Conservation (phyloP, 306 rosid genomes). For the Prunus padus region DNA sequence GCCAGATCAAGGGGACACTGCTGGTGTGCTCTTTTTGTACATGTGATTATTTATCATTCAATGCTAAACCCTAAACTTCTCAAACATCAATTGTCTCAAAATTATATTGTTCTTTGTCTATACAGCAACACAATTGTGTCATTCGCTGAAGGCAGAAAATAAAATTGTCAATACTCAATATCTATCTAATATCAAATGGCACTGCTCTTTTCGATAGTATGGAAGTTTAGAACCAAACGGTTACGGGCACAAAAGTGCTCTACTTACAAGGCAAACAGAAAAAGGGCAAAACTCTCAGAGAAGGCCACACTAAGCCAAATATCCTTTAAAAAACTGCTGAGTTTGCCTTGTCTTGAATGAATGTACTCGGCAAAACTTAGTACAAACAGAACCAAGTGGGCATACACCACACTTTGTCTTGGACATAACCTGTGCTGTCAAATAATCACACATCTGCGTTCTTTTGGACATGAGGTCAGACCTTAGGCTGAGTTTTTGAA, state of each 20-base stretch:
- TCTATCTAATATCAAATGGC: neutral
- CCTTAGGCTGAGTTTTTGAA: conserved; percentile 63
- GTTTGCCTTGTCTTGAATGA: neutral
- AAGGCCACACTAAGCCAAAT: neutral
- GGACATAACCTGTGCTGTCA: neutral
- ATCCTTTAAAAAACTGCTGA: neutral
- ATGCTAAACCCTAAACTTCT: neutral
- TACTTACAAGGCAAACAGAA: neutral
- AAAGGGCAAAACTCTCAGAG: neutral
- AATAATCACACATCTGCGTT: neutral
- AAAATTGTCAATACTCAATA: neutral
- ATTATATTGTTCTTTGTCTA: no score
- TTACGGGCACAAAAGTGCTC: neutral
- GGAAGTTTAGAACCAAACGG: neutral
- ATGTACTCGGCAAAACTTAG: no score
- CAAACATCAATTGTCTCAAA: neutral
- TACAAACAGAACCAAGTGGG: neutral
- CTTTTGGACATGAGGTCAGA: neutral
- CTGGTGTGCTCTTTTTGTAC: neutral
- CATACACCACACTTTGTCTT: neutral
- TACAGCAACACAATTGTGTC: neutral
- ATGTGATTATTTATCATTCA: neutral
- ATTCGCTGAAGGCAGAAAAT: neutral
- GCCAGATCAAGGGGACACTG: neutral
- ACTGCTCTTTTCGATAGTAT: neutral